phyloP scores from a whole-genome alignment of 345 rosid species.

The Rhizophora mangle region DNA sequence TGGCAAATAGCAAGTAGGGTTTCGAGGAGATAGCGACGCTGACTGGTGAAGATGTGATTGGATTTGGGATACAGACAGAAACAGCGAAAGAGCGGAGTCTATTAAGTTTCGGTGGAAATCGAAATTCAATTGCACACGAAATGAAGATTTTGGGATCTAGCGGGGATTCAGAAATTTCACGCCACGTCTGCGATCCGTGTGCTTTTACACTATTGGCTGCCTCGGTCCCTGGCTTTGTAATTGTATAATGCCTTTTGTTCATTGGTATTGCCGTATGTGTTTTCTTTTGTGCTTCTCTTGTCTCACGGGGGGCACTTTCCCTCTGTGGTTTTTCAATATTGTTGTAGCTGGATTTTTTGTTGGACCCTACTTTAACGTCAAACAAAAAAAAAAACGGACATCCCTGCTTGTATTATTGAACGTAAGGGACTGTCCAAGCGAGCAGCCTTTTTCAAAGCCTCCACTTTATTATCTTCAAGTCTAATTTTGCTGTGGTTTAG shows the following conservation, averaged over 20 bases:
- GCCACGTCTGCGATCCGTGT: conserved; percentile 72
- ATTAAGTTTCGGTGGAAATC: conserved; percentile 48
- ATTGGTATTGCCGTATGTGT: conserved; percentile 29
- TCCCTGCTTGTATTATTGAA: too few species aligned
- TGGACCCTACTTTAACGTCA: too few species aligned
- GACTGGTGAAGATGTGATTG: background rate
- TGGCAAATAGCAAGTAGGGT: conserved; percentile 12
- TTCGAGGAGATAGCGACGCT: background rate
- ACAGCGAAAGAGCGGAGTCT: conserved; percentile 35
- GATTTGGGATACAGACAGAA: background rate
- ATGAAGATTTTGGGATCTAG: conserved; percentile 60
- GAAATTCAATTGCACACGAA: conserved; percentile 75
- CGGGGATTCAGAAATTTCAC: conserved; percentile 65
- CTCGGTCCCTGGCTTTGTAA: conserved; percentile 19
- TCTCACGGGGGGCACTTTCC: conserved; percentile 3
- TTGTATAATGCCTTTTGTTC: background rate
- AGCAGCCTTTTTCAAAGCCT: too few species aligned
- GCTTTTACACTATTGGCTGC: conserved; percentile 24
- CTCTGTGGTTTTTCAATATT: background rate
- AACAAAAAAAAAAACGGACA: too few species aligned
- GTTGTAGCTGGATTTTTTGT: too few species aligned
- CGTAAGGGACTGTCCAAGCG: too few species aligned
- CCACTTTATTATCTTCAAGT: too few species aligned
- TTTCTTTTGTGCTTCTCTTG: conserved; percentile 64
- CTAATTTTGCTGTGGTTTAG: too few species aligned